phyloP scores from a whole-genome alignment of 371 early-diverging fungal species.

The Lichtheimia ornata region DNA sequence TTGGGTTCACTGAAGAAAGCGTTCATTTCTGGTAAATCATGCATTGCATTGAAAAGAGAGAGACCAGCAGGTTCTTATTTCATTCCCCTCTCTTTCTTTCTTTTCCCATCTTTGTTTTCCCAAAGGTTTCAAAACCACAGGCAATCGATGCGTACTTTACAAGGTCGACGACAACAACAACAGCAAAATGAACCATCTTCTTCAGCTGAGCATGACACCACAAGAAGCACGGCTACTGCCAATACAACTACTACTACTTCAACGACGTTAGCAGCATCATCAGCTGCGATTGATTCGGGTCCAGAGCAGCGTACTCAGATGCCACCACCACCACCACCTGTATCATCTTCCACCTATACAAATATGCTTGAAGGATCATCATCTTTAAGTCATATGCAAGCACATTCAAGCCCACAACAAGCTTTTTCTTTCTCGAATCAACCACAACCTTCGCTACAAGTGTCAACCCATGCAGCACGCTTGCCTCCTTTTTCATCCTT shows the following conservation, averaged over 20 bases:
- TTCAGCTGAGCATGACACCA: not conserved
- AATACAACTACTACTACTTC: not conserved
- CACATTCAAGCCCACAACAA: not conserved
- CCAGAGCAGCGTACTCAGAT: not conserved
- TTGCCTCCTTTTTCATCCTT: not conserved
- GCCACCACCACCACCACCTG: too few relatives aligned
- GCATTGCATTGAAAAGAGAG: not conserved
- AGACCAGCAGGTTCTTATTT: not conserved
- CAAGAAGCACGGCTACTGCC: not conserved
- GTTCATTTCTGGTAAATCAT: constrained; percentile 35
- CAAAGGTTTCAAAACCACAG: constrained; percentile 35
- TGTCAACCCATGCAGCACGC: too few relatives aligned
- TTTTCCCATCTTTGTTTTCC: not conserved
- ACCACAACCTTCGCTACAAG: too few relatives aligned
- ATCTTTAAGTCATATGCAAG: too few relatives aligned
- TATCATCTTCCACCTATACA: too few relatives aligned
- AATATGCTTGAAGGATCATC: too few relatives aligned
- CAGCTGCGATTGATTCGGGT: not conserved
- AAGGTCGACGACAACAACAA: not conserved
- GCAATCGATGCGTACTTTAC: constrained; percentile 13
- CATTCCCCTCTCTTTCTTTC: not conserved
- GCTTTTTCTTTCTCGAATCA: too few relatives aligned
- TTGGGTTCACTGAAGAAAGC: constrained; percentile 24
- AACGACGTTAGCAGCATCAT: not conserved
- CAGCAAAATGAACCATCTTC: not conserved